Evolutionary conservation across 2,329 filamentous ascomycete genomes (phyloP).

Genomic region (Talaromyces sp.): DNA sequence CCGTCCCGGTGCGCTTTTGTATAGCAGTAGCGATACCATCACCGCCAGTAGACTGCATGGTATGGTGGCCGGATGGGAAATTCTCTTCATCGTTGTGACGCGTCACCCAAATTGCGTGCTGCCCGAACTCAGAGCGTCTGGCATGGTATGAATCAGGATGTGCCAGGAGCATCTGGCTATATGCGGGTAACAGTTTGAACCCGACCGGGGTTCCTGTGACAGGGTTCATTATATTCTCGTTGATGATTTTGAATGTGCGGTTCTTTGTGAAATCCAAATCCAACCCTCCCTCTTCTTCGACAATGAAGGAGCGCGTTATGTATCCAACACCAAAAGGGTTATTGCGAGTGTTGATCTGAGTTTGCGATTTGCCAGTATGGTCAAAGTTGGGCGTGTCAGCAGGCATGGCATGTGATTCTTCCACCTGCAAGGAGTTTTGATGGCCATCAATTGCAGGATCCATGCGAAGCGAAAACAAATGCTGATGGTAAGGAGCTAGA

Average conservation of each 20-base stretch:
- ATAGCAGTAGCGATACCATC: slow-evolving; percentile 33
- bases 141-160: slow-evolving; percentile 51
- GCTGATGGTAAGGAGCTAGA: slow-evolving; percentile 49
- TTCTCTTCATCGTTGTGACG: slow-evolving; percentile 53
- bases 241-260: slow-evolving; percentile 61
- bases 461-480: slow-evolving; percentile 49
- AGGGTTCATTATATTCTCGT: slow-evolving; percentile 52
- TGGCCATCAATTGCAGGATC: slow-evolving; percentile 47
- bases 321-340: slow-evolving; percentile 59
- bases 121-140: slow-evolving; percentile 54
- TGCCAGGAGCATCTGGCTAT: slow-evolving; percentile 60
- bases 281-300: slow-evolving; percentile 49
- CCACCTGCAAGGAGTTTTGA: slow-evolving; percentile 54
- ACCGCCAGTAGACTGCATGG: slow-evolving; percentile 48
- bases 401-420: slow-evolving; percentile 61
- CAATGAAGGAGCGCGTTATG: slow-evolving; percentile 44
- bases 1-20: slow-evolving; percentile 13
- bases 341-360: slow-evolving; percentile 4
- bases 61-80: slow-evolving; percentile 54
- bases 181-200: slow-evolving; percentile 57
- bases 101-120: slow-evolving; percentile 57
- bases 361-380: no score
- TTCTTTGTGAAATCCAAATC: slow-evolving; percentile 42
- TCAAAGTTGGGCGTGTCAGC: slow-evolving; percentile 39
- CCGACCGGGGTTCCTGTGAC: slow-evolving; percentile 55